phyloP scores from a whole-genome alignment of 306 rosid genomes.

The Cicer yamashitae region DNA sequence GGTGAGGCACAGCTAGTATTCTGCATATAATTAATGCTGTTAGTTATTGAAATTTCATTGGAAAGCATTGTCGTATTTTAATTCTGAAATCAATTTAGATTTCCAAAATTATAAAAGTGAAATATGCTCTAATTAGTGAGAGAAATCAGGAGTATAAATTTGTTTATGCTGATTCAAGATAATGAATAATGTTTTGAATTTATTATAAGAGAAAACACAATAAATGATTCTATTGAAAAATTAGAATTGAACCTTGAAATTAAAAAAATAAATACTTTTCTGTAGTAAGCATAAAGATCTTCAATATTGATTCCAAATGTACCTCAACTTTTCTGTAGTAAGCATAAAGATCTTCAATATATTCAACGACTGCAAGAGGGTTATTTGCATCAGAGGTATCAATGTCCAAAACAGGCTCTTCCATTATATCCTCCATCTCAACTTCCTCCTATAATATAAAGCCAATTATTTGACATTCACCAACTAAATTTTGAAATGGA shows the following conservation, averaged over 20 bases:
- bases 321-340: constrained; percentile 84
- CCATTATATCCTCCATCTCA: constrained; percentile 91
- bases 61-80: constrained; percentile 2
- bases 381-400: constrained; percentile 68
- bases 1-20: constrained; percentile 66
- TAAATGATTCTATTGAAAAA: neutral
- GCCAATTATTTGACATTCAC: constrained; percentile 21
- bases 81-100: constrained; percentile 13
- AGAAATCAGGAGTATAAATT: neutral
- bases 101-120: constrained; percentile 4
- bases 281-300: constrained; percentile 73
- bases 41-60: constrained; percentile 39
- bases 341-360: constrained; percentile 74
- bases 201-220: neutral
- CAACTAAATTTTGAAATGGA: constrained; percentile 28
- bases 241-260: neutral
- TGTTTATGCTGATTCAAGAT: neutral
- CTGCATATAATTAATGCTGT: constrained; percentile 54
- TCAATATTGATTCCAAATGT: constrained; percentile 54
- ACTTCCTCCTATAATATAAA: constrained; percentile 65
- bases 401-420: constrained; percentile 71
- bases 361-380: constrained; percentile 84
- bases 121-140: neutral
- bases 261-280: constrained; percentile 45
- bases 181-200: neutral